phyloP scores from a whole-genome alignment of 176 grass and related monocot genomes.

The Carex littledalei region DNA sequence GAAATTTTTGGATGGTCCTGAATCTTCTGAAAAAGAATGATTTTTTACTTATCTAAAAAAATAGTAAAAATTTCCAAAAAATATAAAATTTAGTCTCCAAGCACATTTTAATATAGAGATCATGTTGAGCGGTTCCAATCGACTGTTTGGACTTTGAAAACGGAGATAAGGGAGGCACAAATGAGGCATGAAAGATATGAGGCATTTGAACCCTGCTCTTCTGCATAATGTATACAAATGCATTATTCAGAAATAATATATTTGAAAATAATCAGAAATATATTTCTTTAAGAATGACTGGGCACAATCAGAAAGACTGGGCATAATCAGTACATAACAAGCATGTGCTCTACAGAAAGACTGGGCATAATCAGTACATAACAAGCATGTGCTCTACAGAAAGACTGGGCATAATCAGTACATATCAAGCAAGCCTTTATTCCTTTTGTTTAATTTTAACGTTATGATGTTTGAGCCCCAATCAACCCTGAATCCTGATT shows the following conservation, averaged over 20 bases:
- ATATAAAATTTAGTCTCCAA: no score
- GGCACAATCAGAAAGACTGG: not conserved
- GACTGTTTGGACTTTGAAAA: no score
- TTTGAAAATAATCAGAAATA: not conserved
- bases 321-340: no score
- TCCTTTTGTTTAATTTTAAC: not conserved
- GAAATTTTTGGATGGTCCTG: no score
- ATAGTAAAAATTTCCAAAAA: no score
- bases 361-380: not conserved
- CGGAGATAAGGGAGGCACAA: no score
- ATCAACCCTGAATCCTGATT: not conserved
- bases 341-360: not conserved
- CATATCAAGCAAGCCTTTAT: not conserved
- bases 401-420: not conserved
- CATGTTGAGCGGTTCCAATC: no score
- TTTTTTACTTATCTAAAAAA: no score
- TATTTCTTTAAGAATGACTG: not conserved
- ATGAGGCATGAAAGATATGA: no score
- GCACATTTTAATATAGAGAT: no score
- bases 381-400: not conserved
- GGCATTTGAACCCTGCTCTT: no score
- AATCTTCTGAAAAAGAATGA: no score
- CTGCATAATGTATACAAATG: not conserved
- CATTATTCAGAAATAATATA: not conserved
- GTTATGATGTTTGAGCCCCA: not conserved